Evolutionary conservation across 1,284 basidiomycete genomes (phyloP).

Genomic region (Ceratobasidium sp.): DNA sequence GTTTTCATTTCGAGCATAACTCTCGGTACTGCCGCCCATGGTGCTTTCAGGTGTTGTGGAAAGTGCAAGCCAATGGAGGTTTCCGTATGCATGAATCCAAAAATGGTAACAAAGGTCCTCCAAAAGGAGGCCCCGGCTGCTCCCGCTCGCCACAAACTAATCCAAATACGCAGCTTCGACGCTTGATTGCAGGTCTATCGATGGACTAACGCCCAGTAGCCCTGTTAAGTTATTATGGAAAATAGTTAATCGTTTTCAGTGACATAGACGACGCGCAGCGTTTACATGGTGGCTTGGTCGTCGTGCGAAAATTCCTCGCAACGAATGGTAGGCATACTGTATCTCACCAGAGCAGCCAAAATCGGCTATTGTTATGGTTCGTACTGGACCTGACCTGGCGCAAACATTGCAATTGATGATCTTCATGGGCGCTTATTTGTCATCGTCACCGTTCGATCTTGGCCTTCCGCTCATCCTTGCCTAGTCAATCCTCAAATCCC

Average conservation of each 20-base stretch:
- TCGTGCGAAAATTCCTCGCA: no score
- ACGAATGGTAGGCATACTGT: no score
- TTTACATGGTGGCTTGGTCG: no score
- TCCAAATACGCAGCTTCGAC: background rate
- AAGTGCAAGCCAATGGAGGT: background rate
- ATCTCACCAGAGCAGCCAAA: background rate
- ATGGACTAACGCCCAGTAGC: no score
- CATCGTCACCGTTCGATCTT: background rate
- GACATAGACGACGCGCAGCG: no score
- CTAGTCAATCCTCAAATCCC: background rate
- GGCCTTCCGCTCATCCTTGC: background rate
- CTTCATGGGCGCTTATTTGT: conserved; percentile 11
- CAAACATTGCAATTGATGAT: no score
- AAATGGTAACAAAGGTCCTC: conserved; percentile 11
- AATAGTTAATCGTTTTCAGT: no score
- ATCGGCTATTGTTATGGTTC: background rate
- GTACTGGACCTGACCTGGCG: background rate
- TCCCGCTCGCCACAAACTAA: background rate
- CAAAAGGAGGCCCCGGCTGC: background rate
- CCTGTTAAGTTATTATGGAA: no score
- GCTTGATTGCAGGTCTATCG: background rate
- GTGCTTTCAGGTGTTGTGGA: background rate
- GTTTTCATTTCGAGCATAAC: background rate
- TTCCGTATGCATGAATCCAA: background rate
- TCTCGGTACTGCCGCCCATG: background rate